Evolutionary conservation across 2,329 filamentous ascomycete genomes (phyloP), one percentile per base, ranked within the genome.

Genomic region (Aspergillus puulaauensis): DNA sequence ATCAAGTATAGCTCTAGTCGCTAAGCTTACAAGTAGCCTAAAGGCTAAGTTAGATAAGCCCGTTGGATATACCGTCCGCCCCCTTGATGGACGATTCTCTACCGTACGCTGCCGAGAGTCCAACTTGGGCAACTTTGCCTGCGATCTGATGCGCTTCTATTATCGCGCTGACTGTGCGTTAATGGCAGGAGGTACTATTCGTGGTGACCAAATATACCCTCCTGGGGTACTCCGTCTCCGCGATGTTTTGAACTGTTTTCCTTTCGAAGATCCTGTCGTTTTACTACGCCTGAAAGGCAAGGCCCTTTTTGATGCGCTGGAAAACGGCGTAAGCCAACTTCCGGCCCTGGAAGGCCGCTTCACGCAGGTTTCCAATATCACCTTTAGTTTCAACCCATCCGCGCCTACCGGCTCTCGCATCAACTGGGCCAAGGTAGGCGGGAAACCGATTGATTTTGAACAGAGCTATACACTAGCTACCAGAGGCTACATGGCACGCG

Each of bases 41-140:
- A 88, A 88, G 67, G 80, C 87, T 41, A 92, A 91, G 60, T 79
- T 96, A 15, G 88, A 92, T 56, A 93, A 92, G 72, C 88, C 91
- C 0, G 80, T 96, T 31, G 91, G 92, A 3, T 96, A 90, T 76
- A 96, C 91, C 0, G 86, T 88, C 0, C 87, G 86, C 1, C 90
- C 92, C 0, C 83, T 97, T 0, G 93, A 97, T 70, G 90, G 90
- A 2, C 87, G 92, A 2, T 97, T 96, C 73, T 89, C 86, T 15
- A 96, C 91, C 0, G 90, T 96, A 0, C 82, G 92, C 11, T 79
- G 85, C 19, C 81, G 79, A 46, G 92, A 96, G 74, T 91, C 89
- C 54, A 97, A 96, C 68, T 78, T 96, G 14, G 91, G 90, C 1
- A 96, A 96, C 74, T 96, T 96, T 72, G 89, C 96, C 3, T 95